phyloP scores from a whole-genome alignment of 2,329 filamentous ascomycete genomes.

The Aspergillus sp. region DNA sequence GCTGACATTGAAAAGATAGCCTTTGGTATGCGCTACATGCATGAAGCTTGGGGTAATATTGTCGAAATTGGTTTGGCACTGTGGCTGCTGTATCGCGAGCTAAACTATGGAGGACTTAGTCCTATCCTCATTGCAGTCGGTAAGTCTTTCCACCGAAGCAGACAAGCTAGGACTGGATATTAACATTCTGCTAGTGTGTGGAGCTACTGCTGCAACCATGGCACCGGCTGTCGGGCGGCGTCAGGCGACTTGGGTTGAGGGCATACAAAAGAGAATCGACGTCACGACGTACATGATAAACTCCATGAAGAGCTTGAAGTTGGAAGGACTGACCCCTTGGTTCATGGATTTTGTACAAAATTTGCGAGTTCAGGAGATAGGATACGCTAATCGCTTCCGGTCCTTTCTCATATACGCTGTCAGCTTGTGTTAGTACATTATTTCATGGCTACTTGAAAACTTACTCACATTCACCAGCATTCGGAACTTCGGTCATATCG shows the following conservation, averaged over 20 bases:
- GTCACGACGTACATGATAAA: slow-evolving; percentile 34
- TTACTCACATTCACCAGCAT: neutral
- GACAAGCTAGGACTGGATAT: no score
- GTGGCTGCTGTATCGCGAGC: slow-evolving; percentile 23
- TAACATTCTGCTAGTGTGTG: neutral
- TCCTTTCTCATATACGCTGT: neutral
- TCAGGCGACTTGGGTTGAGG: slow-evolving; percentile 30
- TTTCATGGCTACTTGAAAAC: neutral
- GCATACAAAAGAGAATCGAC: slow-evolving; percentile 31
- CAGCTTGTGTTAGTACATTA: neutral
- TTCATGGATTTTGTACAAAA: slow-evolving; percentile 24
- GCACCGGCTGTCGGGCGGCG: slow-evolving; percentile 5
- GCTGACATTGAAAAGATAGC: slow-evolving; percentile 35
- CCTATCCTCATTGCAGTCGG: slow-evolving; percentile 25
- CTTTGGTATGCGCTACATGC: slow-evolving; percentile 25
- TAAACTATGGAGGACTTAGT: slow-evolving; percentile 27
- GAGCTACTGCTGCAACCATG: slow-evolving; percentile 2
- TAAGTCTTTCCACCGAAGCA: neutral
- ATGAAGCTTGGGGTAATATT: slow-evolving; percentile 29
- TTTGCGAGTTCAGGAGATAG: neutral
- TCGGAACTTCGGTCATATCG: neutral
- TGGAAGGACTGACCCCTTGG: neutral
- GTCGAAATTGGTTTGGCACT: slow-evolving; percentile 21
- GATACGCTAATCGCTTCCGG: neutral
- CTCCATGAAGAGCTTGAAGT: slow-evolving; percentile 37